These are phyloP conservation scores for Phylloporus scabripes DNA, from an alignment of 768 basidiomycete species.

Conservation along the genomic window DNA sequence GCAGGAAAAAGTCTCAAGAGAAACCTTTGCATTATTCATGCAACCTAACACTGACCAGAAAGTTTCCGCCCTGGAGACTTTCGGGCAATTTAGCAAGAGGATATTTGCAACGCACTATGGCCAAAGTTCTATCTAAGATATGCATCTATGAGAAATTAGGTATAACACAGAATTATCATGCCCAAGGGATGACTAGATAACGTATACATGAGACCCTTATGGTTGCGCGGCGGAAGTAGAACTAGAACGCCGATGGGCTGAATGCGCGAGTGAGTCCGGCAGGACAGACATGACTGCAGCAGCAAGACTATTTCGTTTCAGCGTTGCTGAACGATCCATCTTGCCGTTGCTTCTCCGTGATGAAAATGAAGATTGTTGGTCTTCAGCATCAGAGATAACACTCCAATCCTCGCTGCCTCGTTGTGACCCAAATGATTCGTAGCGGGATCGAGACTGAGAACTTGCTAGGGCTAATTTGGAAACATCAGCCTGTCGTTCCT, in stretches of 20 bases:
- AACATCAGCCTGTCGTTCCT: constrained; percentile 30
- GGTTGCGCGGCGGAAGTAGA: constrained; percentile 29
- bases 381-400: constrained; percentile 75
- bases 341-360: constrained; percentile 42
- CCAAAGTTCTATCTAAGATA: constrained; percentile 16
- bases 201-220: constrained; percentile 7
- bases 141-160: constrained; percentile 9
- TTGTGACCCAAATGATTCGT: constrained; percentile 52
- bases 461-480: constrained; percentile 24
- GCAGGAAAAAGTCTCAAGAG: constrained; percentile 56
- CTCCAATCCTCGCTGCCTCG: constrained; percentile 82
- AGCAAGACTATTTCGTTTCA: constrained; percentile 59
- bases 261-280: constrained; percentile 46
- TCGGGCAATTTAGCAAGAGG: constrained; percentile 85
- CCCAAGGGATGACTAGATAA: not conserved
- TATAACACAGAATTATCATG: constrained; percentile 10
- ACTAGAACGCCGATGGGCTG: constrained; percentile 37
- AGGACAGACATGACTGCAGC: constrained; percentile 58
- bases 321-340: constrained; percentile 31
- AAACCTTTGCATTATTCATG: constrained; percentile 89
- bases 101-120: constrained; percentile 58
- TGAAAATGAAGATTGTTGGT: constrained; percentile 48
- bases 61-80: constrained; percentile 67
- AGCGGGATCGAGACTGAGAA: constrained; percentile 40
- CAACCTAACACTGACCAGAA: constrained; percentile 79